Evolutionary conservation across 768 basidiomycete genomes (phyloP).

Genomic region (Boletus vinaceobasis): DNA sequence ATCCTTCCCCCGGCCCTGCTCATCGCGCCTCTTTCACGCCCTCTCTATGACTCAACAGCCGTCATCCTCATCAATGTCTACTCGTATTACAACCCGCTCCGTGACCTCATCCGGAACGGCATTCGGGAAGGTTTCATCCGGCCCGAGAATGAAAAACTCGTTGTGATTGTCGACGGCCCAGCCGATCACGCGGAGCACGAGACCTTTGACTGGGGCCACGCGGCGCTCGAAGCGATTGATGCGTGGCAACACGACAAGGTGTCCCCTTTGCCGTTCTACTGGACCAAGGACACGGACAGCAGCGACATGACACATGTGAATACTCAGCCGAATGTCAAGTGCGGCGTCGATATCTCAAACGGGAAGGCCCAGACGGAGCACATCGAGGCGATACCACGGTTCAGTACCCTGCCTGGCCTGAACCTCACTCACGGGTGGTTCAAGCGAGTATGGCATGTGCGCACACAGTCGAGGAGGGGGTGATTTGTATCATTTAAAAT

Average conservation of each 20-base stretch:
- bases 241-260: slow-evolving; percentile 47
- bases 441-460: slow-evolving; percentile 34
- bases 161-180: slow-evolving; percentile 77
- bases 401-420: slow-evolving; percentile 21
- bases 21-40: not conserved
- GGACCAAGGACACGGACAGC: slow-evolving; percentile 43
- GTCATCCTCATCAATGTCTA: slow-evolving; percentile 86
- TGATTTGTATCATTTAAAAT: slow-evolving; percentile 13
- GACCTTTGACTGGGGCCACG: slow-evolving; percentile 74
- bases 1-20: not conserved
- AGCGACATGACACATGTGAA: slow-evolving; percentile 26
- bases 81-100: slow-evolving; percentile 81
- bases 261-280: slow-evolving; percentile 41
- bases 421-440: slow-evolving; percentile 29
- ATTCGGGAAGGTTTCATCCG: slow-evolving; percentile 74
- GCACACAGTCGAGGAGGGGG: slow-evolving; percentile 20
- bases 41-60: slow-evolving; percentile 40
- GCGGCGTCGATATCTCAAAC: not conserved
- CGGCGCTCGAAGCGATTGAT: slow-evolving; percentile 60
- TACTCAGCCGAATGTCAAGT: not conserved
- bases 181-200: slow-evolving; percentile 48
- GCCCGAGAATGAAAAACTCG: slow-evolving; percentile 53
- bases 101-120: slow-evolving; percentile 64
- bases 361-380: slow-evolving; percentile 18
- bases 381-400: slow-evolving; percentile 19